These are phyloP conservation scores for Jacaranda mimosifolia DNA, from an alignment of 257 asterid genomes.

Conservation along the genomic window DNA sequence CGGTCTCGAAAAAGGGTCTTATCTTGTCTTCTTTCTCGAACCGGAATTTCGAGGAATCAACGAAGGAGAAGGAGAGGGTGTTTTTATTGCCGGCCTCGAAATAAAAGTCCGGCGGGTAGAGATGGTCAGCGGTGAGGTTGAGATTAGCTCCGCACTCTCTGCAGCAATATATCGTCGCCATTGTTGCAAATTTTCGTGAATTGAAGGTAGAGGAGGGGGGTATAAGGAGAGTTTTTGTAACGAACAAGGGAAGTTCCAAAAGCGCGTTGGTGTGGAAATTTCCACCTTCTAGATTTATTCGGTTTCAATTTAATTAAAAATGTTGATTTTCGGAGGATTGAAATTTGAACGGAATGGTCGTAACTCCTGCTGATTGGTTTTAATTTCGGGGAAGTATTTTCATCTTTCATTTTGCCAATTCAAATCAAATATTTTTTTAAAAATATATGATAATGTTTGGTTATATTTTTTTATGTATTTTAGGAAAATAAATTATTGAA, in stretches of 20 bases:
- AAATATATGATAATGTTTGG: too few relatives aligned
- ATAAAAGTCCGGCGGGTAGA: constrained; percentile 80
- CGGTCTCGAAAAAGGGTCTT: constrained; percentile 82
- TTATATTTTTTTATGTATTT: too few relatives aligned
- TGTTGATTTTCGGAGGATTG: neutral
- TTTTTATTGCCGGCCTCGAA: constrained; percentile 96
- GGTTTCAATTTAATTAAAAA: neutral
- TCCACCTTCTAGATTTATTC: constrained; percentile 24
- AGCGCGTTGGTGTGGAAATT: constrained; percentile 33
- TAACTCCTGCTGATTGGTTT: too few relatives aligned
- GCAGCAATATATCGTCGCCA: constrained; percentile 84
- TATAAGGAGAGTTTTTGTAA: constrained; percentile 10
- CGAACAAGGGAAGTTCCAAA: constrained; percentile 3
- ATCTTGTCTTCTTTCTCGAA: constrained; percentile 79
- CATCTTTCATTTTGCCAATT: too few relatives aligned
- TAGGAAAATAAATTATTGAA: too few relatives aligned
- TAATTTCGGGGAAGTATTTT: too few relatives aligned
- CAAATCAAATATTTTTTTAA: too few relatives aligned
- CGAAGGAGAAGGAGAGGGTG: constrained; percentile 70
- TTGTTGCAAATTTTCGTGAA: constrained; percentile 31
- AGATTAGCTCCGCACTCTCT: constrained; percentile 81
- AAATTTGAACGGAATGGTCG: neutral
- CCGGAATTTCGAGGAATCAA: constrained; percentile 77
- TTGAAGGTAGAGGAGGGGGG: constrained; percentile 13
- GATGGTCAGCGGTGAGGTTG: constrained; percentile 61